These are phyloP conservation scores for Rhizopogon rudus DNA, from an alignment of 768 basidiomycete species.

Conservation along the genomic window DNA sequence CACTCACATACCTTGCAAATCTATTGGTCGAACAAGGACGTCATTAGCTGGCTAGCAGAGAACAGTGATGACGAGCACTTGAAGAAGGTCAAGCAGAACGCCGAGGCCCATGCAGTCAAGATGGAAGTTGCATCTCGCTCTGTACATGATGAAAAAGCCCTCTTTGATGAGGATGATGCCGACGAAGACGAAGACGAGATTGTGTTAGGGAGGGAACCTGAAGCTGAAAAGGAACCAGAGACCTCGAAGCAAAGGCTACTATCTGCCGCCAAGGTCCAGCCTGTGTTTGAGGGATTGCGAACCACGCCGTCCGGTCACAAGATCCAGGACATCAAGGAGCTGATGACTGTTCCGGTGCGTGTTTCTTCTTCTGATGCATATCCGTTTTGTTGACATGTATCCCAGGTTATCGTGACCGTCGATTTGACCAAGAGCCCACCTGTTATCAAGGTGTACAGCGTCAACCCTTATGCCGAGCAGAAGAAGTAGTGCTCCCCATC, in stretches of 20 bases:
- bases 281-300: conserved; percentile 81
- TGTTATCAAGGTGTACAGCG: conserved; percentile 95
- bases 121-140: conserved; percentile 88
- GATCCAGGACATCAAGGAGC: conserved; percentile 91
- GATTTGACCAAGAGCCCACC: conserved; percentile 95
- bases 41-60: conserved; percentile 92
- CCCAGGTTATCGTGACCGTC: conserved; percentile 88
- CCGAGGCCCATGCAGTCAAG: conserved; percentile 85
- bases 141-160: conserved; percentile 79
- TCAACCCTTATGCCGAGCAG: conserved; percentile 79
- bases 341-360: conserved; percentile 90
- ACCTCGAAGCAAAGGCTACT: conserved; percentile 73
- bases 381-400: conserved; percentile 5
- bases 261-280: conserved; percentile 71
- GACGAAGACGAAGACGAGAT: conserved; percentile 80
- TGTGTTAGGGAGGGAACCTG: conserved; percentile 58
- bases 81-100: conserved; percentile 89
- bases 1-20: conserved; percentile 89
- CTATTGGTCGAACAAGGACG: conserved; percentile 94
- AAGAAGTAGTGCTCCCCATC: conserved; percentile 29
- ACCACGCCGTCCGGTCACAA: conserved; percentile 74
- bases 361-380: not conserved
- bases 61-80: conserved; percentile 95
- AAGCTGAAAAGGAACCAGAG: conserved; percentile 38
- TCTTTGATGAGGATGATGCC: conserved; percentile 85